Percentiles rank a stretch among this genome's conserved stretches.
Conservation (phyloP, 2,329 filamentous ascomycete species). For the Westerdykella aurantiaca region DNA sequence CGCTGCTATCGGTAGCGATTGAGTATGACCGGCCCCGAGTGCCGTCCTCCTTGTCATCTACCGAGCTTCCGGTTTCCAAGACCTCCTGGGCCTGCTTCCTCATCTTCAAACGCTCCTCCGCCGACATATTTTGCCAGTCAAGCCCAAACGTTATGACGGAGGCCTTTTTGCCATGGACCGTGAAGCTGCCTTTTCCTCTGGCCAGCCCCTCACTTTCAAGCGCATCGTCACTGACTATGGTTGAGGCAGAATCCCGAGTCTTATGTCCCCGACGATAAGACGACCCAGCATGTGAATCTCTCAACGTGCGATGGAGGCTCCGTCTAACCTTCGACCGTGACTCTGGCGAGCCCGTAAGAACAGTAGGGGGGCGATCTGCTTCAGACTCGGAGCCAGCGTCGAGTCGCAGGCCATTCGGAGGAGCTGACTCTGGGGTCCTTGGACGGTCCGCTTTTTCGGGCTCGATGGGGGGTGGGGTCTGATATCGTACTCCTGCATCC, state of each 20-base stretch:
- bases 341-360: conserved; percentile 36
- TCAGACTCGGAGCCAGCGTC: conserved; percentile 29
- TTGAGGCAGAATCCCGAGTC: conserved; percentile 66
- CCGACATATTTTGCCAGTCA: conserved; percentile 64
- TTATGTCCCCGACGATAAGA: conserved; percentile 66
- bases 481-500: conserved; percentile 25
- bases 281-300: conserved; percentile 66
- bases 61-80: conserved; percentile 18
- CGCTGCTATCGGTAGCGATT: conserved; percentile 21
- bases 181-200: conserved; percentile 81
- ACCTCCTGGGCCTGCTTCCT: conserved; percentile 35
- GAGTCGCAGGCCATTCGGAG: conserved; percentile 19
- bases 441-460: conserved; percentile 11
- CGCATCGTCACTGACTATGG: conserved; percentile 44
- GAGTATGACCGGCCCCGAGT: conserved; percentile 2
- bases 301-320: conserved; percentile 82
- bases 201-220: conserved; percentile 62
- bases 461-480: conserved; percentile 30
- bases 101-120: conserved; percentile 36
- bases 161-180: conserved; percentile 95
- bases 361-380: conserved; percentile 19
- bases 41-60: conserved; percentile 15
- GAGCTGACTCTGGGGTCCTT: conserved; percentile 20
- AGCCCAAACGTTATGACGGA: conserved; percentile 93
- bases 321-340: conserved; percentile 69